Conservation (phyloP, 192 early-diverging fungal genomes). For the Backusella macrospora region DNA sequence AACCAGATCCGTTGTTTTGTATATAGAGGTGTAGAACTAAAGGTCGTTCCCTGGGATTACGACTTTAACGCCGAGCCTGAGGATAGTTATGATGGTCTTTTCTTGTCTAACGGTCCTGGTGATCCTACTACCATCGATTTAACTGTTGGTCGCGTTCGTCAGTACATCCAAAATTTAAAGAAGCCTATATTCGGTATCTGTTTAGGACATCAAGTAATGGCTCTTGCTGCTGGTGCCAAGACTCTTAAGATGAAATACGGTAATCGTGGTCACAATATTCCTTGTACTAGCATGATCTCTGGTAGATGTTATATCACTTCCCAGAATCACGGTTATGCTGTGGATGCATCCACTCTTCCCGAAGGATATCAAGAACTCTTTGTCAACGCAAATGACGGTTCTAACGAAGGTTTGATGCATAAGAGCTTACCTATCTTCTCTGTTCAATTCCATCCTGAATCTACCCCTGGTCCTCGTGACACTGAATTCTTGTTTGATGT, state of each 20-base stretch:
- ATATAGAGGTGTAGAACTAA: conserved; percentile 91
- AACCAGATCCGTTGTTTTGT: conserved; percentile 99
- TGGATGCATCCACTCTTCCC: conserved; percentile 80
- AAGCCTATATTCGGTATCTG: conserved; percentile 99
- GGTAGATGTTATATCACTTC: conserved; percentile 98
- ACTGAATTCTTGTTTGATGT: conserved; percentile 98
- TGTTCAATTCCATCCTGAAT: conserved; percentile 99
- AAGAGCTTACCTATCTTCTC: conserved; percentile 91
- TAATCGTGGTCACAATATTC: conserved; percentile 99
- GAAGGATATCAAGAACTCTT: conserved; percentile 84
- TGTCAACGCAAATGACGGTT: conserved; percentile 98
- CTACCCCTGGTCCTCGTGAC: conserved; percentile 93
- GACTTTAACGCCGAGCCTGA: conserved; percentile 76
- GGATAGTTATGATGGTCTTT: conserved; percentile 83
- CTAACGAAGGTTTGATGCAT: conserved; percentile 98
- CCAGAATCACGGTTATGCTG: conserved; percentile 98
- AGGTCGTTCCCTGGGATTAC: conserved; percentile 97
- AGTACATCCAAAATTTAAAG: conserved; percentile 66
- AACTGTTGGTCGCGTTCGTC: conserved; percentile 79
- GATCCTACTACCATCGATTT: conserved; percentile 83
- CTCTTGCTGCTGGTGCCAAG: conserved; percentile 89
- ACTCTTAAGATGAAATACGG: conserved; percentile 98
- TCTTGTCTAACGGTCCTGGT: conserved; percentile 96
- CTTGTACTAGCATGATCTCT: conserved; percentile 94
- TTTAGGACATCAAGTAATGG: conserved; percentile 95